Conservation (phyloP, 129 eudicot genomes). For the Artemisia argyi region DNA sequence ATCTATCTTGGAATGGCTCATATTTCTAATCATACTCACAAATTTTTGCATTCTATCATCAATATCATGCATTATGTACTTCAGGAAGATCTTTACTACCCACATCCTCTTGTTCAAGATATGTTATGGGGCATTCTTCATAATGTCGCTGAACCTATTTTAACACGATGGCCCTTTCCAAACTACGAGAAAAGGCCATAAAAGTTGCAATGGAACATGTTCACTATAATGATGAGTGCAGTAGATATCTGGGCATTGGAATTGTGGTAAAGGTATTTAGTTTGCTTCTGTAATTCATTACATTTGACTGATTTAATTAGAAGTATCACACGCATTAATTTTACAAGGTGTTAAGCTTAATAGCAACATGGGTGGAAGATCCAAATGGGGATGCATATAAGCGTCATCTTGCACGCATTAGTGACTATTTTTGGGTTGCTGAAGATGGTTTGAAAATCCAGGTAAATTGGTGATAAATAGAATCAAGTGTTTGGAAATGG, state of each 20-base stretch:
- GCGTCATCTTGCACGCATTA: constrained; percentile 56
- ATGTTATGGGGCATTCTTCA: neutral
- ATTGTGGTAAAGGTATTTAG: constrained; percentile 57
- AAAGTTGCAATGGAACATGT: constrained; percentile 52
- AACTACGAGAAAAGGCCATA: neutral
- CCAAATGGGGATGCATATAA: constrained; percentile 52
- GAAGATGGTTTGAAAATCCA: constrained; percentile 73
- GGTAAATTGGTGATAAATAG: constrained; percentile 18
- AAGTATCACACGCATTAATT: neutral
- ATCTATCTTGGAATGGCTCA: neutral
- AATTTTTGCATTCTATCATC: neutral
- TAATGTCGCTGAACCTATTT: neutral
- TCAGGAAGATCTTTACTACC: constrained; percentile 1
- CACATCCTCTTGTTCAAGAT: neutral
- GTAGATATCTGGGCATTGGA: constrained; percentile 60
- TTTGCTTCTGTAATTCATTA: neutral
- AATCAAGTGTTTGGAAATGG: too few relatives aligned
- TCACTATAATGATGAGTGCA: constrained; percentile 62
- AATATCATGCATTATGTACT: too few relatives aligned
- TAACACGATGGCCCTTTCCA: neutral
- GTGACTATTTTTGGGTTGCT: constrained; percentile 62
- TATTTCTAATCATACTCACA: too few relatives aligned
- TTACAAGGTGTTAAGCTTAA: constrained; percentile 35
- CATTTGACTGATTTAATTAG: too few relatives aligned
- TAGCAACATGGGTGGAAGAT: constrained; percentile 61